Base-by-base conservation (phyloP, 495 filamentous ascomycete species). In the Talaromyces proteolyticus region DNA sequence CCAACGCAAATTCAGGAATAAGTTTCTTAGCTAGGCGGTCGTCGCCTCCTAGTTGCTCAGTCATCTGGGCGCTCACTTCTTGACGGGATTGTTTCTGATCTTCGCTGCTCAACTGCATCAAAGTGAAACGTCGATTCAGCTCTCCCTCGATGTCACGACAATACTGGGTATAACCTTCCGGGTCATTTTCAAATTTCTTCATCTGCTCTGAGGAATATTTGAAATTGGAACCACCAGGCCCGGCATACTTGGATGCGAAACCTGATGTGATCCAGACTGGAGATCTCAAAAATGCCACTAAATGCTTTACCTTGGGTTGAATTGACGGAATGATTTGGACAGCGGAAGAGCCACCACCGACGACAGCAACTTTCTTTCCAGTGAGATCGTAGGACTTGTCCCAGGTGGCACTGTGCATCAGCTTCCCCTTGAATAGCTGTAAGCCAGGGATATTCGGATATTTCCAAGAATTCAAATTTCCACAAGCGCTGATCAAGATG, bases 301-400 rank as follows among this genome's bases (percentile, higher is more conserved):
- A 56, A 2, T 60, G 51, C 17, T 42, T 42, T 42, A 22, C 40
- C 1, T 10, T 34, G 2, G 29, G 22, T 42, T 79, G 77, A 36
- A 85, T 72, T 23, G 73, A 68, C 0, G 81, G 79, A 3, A 83
- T 65, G 8, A 85, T 69, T 55, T 86, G 82, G 17, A 68, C 59
- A 1, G 58, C 65, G 10, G 67, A 72, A 5, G 62, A 65, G 34
- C 77, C 29, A 14, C 29, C 29, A 0, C 65, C 59, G 2, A 59
- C 64, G 16, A 63, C 57, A 4, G 73, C 76, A 4, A 78, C 53
- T 1, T 62, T 56, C 39, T 79, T 65, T 64, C 40, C 40, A 10
- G 75, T 78, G 52, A 84, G 83, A 22, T 65, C 69, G 12, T 68
- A 63, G 25, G 84, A 83, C 56, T 84, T 77, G 14, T 75, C 73